Evolutionary conservation across 2,329 filamentous ascomycete genomes (phyloP), one percentile per base, ranked within the genome.

Genomic region (Calonectria naviculata): DNA sequence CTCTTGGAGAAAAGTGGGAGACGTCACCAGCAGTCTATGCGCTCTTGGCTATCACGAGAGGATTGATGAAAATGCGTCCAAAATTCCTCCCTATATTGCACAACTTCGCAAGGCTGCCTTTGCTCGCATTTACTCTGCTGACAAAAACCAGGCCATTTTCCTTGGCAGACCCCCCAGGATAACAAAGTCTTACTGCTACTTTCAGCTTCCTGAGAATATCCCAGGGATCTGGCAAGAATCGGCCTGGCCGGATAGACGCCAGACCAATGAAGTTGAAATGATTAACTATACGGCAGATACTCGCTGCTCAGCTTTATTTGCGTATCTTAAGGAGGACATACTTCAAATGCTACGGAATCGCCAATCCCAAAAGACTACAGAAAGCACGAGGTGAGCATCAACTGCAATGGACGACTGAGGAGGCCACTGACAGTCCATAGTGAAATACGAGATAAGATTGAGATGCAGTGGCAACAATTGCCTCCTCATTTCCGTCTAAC

Each of bases 151-250:
- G 29, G 64, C 70, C 2, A 61, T 74, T 2, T 72, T 88, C 65
- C 82, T 87, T 24, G 86, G 86, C 4, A 80, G 86, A 5, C 86
- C 86, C 5, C 85, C 86, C 5, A 81, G 86, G 4, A 84, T 88
- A 54, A 44, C 47, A 24, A 64, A 63, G 24, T 49, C 58, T 1
- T 61, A 67, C 19, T 70, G 68, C 46, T 34, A 21, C 13, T 70
- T 70, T 41, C 44, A 70, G 13, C 52, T 70, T 21, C 68, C 68
- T 5, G 49, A 49, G 10, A 69, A 69, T 38, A 19, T 41, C n/a
- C 34, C 60, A 10, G 41, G 28, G 4, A 29, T 61, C 5, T 69
- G 61, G 67, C 29, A 58, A n/a, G 31, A 63, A n/a, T 24, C 24
- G 4, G 28, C 47, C 17, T 26, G 41, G 41, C 31, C 21, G 24